Evolutionary conservation across 306 rosid genomes (phyloP), one percentile per base, ranked within the genome.

Genomic region (Corylus heterophylla): DNA sequence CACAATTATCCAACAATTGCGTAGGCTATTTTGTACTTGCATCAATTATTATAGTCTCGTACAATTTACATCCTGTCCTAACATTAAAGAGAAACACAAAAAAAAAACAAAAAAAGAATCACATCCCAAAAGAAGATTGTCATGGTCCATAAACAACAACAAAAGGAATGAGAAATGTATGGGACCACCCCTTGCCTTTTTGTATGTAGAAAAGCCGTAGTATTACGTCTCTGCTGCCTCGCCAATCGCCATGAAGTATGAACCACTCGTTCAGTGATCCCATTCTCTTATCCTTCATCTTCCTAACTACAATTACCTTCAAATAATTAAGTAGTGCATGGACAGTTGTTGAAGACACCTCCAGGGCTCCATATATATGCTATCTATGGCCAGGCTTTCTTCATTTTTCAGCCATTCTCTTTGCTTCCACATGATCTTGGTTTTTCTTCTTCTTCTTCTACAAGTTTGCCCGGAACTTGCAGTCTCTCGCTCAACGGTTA

Each of bases 401-500:
- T 67, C 31, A 9, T 13, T 67, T 67, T 42, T 42, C 51, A 67
- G 49, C 8, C 14, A 37, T 66, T 66, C 49, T 67, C 29, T 67
- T 67, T 44, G 20, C 16, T 42, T 67, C 12, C 51, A 12, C 72
- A 17, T 22, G 25, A 22, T 18, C 50, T 42, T 18, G 22, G 1
- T 71, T 0, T 74, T 85, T 48, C 49, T n/a, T 20, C 47, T 81
- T 70, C 13, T 85, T 47, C 39, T 80, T 12, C 13, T 54, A 25
- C 56, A 74, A 8, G 27, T 54, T 50, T 74, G 5, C 25, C 70
- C 79, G 76, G 76, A 78, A 52, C 11, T 64, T 45, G 76, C 84
- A 49, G 16, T 2, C 2, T 59, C 86, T 62, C 73, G 74, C 12
- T 71, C 79, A 8, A 73, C 42, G 13, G 89, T 87, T 1, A 39